A percentile compares a stretch with the other conserved stretches of the same genome.
These are phyloP conservation scores for Avena atlantica DNA, from an alignment of 176 grass and related monocot genomes.

Conservation along the genomic window DNA sequence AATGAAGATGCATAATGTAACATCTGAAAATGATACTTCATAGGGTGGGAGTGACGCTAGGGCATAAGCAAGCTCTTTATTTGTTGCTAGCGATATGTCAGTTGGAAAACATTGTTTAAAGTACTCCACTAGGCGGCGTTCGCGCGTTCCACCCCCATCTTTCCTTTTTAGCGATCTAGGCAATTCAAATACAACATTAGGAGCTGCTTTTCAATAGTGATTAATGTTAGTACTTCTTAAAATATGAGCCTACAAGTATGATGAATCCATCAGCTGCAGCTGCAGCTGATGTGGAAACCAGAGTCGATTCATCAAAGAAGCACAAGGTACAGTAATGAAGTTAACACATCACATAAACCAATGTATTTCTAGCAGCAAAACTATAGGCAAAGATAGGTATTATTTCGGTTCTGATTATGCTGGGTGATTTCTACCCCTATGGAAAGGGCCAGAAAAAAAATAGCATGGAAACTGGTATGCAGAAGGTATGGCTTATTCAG, in stretches of 20 bases:
- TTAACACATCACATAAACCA: neutral
- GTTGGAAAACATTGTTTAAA: constrained; percentile 88
- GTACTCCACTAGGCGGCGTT: constrained; percentile 68
- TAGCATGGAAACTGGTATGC: neutral
- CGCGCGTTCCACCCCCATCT: constrained; percentile 62
- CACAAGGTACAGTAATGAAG: neutral
- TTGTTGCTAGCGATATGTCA: constrained; percentile 67
- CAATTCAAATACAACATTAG: constrained; percentile 27
- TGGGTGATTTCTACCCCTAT: neutral
- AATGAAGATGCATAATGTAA: constrained; percentile 85
- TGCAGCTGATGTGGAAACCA: neutral
- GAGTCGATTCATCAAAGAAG: constrained; percentile 11
- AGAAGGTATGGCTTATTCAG: neutral
- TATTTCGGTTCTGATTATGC: constrained; percentile 27
- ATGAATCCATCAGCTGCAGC: neutral
- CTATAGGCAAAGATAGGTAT: neutral
- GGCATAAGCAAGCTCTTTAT: constrained; percentile 90
- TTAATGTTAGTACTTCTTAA: neutral
- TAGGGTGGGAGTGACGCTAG: constrained; percentile 89
- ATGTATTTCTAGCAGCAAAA: neutral
- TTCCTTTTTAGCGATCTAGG: constrained; percentile 64
- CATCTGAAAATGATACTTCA: constrained; percentile 72
- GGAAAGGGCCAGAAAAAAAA: neutral
- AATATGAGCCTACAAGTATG: constrained; percentile 16
- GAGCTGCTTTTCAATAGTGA: neutral